phyloP scores from a whole-genome alignment of 176 grass and related monocot species.

The Miscanthus lutarioriparius region DNA sequence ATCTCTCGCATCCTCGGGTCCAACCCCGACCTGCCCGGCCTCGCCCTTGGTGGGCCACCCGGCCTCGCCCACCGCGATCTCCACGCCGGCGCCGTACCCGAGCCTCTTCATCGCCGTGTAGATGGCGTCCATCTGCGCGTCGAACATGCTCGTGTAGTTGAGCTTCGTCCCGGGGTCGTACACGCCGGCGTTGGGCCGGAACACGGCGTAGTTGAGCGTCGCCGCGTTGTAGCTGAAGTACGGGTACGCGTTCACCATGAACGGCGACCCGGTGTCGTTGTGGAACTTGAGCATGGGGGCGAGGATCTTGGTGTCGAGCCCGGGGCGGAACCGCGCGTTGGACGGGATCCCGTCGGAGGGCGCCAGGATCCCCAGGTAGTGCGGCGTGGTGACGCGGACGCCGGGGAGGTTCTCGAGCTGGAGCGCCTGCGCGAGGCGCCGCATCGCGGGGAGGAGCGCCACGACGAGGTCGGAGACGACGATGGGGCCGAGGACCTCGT shows the following conservation, averaged over 20 bases:
- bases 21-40: conserved; percentile 63
- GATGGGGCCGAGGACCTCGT: conserved; percentile 65
- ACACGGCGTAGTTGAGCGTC: conserved; percentile 68
- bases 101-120: conserved; percentile 66
- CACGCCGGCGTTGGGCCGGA: conserved; percentile 61
- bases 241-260: conserved; percentile 88
- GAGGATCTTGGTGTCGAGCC: conserved; percentile 50
- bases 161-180: conserved; percentile 51
- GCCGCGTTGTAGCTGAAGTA: conserved; percentile 72
- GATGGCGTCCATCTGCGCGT: conserved; percentile 83
- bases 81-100: conserved; percentile 66
- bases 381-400: conserved; percentile 73
- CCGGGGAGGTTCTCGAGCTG: conserved; percentile 14
- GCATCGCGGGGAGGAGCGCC: conserved; percentile 70
- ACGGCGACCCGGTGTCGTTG: conserved; percentile 45
- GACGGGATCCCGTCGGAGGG: conserved; percentile 68
- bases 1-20: conserved; percentile 58
- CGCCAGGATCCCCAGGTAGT: conserved; percentile 71
- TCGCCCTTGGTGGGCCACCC: conserved; percentile 76
- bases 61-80: conserved; percentile 77
- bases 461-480: conserved; percentile 33
- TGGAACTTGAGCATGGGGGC: conserved; percentile 75
- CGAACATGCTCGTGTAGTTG: conserved; percentile 92
- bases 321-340: conserved; percentile 40
- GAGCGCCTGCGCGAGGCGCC: conserved; percentile 51